Conservation (phyloP, 2,329 filamentous ascomycete species). For the Fusarium sp. region DNA sequence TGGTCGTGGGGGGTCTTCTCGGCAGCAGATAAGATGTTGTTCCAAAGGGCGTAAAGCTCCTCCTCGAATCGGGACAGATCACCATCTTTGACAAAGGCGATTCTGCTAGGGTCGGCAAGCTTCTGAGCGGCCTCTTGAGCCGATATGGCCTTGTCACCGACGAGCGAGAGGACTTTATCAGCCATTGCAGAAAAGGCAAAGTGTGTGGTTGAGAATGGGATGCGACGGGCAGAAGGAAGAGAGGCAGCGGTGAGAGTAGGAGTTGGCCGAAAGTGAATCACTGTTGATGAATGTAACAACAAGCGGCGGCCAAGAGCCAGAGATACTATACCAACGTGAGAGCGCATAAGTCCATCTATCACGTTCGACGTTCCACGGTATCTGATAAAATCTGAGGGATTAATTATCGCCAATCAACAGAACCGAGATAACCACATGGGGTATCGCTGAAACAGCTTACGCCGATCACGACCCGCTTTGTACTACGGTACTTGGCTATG, state of each 20-base stretch:
- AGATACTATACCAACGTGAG: not conserved
- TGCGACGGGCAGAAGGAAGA: not conserved
- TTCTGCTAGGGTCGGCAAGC: slow-evolving; percentile 12
- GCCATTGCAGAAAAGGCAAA: slow-evolving; percentile 19
- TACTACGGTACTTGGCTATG: slow-evolving; percentile 8
- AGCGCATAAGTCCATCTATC: not conserved
- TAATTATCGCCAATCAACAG: slow-evolving; percentile 25
- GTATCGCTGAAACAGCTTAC: slow-evolving; percentile 21
- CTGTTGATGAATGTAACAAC: not conserved
- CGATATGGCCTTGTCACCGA: slow-evolving; percentile 14
- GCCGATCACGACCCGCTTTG: slow-evolving; percentile 31
- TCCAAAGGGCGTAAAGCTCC: slow-evolving; percentile 25
- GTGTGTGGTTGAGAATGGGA: not conserved
- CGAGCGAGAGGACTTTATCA: not conserved
- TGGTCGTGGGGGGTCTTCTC: slow-evolving; percentile 33
- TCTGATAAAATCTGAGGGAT: slow-evolving; percentile 9
- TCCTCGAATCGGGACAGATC: slow-evolving; percentile 21
- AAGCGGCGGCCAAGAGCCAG: slow-evolving; percentile 1
- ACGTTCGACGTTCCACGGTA: not conserved
- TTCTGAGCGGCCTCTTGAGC: slow-evolving; percentile 20
- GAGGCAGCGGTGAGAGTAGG: not conserved
- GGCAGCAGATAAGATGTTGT: slow-evolving; percentile 24
- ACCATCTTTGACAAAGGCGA: slow-evolving; percentile 17
- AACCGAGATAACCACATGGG: slow-evolving; percentile 34
- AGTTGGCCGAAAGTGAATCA: not conserved